These are phyloP conservation scores for Phytopythium boreale DNA, from an alignment of 352 stramenopile species.

Conservation along the genomic window DNA sequence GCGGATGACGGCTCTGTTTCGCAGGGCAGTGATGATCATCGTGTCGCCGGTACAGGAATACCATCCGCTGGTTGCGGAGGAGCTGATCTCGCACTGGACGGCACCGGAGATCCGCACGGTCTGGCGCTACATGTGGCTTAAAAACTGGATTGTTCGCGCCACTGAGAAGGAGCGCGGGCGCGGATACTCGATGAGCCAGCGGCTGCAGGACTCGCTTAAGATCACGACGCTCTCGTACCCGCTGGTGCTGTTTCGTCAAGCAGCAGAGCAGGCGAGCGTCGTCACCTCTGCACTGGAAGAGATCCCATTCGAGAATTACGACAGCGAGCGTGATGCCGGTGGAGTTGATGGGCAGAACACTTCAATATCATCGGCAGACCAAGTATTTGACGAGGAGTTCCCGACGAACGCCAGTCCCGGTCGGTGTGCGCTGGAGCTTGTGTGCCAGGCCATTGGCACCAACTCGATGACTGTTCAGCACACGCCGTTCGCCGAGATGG, in stretches of 20 bases:
- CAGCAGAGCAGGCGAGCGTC: constrained; percentile 70
- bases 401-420: constrained; percentile 64
- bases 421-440: constrained; percentile 64
- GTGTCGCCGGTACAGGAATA: constrained; percentile 70
- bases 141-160: constrained; percentile 81
- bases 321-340: neutral
- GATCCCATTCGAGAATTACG: constrained; percentile 18
- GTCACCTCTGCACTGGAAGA: constrained; percentile 65
- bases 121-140: constrained; percentile 83
- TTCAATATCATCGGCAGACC: constrained; percentile 15
- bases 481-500: constrained; percentile 11
- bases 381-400: constrained; percentile 66
- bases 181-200: constrained; percentile 60
- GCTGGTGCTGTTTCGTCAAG: constrained; percentile 66
- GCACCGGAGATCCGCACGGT: constrained; percentile 70
- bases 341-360: neutral
- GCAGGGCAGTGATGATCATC: constrained; percentile 79
- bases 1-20: constrained; percentile 70
- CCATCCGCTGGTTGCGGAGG: constrained; percentile 72
- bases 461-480: constrained; percentile 49
- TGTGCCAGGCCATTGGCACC: constrained; percentile 62
- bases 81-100: constrained; percentile 80
- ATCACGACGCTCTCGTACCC: constrained; percentile 66
- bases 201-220: constrained; percentile 70
- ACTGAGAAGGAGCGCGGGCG: constrained; percentile 67